phyloP scores from a whole-genome alignment of 1,139 yeast genomes.

The Yamadazyma atmosphaerica region DNA sequence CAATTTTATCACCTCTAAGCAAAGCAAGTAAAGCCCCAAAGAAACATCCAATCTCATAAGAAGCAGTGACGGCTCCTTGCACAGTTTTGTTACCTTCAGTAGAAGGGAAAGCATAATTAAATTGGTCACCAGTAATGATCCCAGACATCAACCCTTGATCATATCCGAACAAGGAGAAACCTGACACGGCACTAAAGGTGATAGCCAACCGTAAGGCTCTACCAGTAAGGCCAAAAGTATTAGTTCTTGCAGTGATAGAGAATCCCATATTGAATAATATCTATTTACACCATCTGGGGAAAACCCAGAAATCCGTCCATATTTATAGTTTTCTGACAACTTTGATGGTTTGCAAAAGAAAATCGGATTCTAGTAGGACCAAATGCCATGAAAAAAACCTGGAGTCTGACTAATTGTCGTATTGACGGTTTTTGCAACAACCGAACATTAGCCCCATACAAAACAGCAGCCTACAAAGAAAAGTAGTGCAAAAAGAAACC shows the following conservation, averaged over 20 bases:
- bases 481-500: not conserved
- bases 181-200: conserved; percentile 60
- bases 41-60: conserved; percentile 78
- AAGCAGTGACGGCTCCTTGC: conserved; percentile 71
- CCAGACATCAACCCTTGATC: conserved; percentile 84
- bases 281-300: not conserved
- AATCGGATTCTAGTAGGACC: not conserved
- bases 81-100: conserved; percentile 39
- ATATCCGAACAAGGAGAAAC: conserved; percentile 72
- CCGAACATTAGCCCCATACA: no score
- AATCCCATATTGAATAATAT: conserved; percentile 10
- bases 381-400: conserved; percentile 1
- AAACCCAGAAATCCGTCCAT: not conserved
- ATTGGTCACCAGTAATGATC: conserved; percentile 60
- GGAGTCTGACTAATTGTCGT: no score
- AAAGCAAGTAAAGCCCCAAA: conserved; percentile 69
- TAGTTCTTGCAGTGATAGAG: conserved; percentile 28
- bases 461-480: not conserved
- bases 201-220: conserved; percentile 41
- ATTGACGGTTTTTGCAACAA: not conserved
- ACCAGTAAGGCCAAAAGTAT: conserved; percentile 53
- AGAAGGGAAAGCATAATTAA: conserved; percentile 59
- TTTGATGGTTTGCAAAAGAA: conserved; percentile 1
- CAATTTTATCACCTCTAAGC: conserved; percentile 60
- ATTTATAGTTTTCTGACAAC: not conserved